Base-by-base conservation (phyloP, 2,329 filamentous ascomycete species). In the Sphaerostilbella broomeana region DNA sequence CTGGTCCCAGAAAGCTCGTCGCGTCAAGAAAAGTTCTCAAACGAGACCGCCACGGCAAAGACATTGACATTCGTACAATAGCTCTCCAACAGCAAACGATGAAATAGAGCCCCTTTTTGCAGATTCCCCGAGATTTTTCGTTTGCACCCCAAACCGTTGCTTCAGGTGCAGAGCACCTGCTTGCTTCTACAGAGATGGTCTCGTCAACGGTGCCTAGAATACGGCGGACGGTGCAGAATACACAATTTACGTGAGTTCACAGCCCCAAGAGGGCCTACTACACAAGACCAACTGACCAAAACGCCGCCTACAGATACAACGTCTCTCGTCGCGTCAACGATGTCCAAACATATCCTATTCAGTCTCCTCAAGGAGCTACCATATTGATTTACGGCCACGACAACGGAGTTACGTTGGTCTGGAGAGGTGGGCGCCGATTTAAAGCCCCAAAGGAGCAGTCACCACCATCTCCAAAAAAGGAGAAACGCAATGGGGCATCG, bases 371-470 rank as follows among this genome's bases (percentile, higher is more conserved):
- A 51, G 78, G 78, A 24, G 78, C 79, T 6, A 76, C 71, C 3
- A 70, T 82, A 51, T 55, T 82, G 18, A 59, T 83, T 30, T 80
- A 80, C 50, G 77, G 74, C 31, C 77, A 81, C 49, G 75, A 80
- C 43, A 77, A 73, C 55, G 79, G 79, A 30, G 59, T 81, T 28
- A 77, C 71, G 3, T 51, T 82, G 25, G 58, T 77, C 17, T 83
- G 79, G 79, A 70, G 76, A 28, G 79, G 79, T 31, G 78, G 78
- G 9, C 69, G 68, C 35, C 65, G 68, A n/a, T 73, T 82, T 50
- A 81, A 77, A 53, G 45, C 63, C 2, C 47, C 58, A 2, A 58
- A 63, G 25, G 64, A 68, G 36, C 50, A 54, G 12, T 45, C 49
- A 2, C 47, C 49, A 11, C 19, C 38, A 13, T 19, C 38, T 17